phyloP scores from a whole-genome alignment of 257 asterid genomes.

The Lantana camara region DNA sequence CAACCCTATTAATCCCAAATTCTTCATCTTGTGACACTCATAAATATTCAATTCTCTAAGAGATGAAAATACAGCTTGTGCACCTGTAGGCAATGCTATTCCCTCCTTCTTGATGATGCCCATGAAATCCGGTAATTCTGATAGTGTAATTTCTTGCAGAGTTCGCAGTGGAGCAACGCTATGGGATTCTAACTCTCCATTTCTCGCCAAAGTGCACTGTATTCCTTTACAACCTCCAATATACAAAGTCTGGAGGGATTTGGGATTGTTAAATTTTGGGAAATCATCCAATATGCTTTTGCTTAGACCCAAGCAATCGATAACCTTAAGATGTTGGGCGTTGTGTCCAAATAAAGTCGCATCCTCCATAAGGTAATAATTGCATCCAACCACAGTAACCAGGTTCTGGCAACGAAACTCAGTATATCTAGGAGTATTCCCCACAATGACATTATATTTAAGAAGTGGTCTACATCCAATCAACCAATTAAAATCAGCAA shows the following conservation, averaged over 20 bases:
- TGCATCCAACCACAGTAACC: too few species aligned
- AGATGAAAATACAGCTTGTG: conserved; percentile 8
- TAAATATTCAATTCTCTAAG: neutral
- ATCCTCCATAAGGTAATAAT: too few species aligned
- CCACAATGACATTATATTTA: too few species aligned
- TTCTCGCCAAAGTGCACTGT: neutral
- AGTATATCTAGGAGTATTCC: too few species aligned
- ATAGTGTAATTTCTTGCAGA: neutral
- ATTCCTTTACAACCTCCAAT: neutral
- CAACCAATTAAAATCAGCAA: too few species aligned
- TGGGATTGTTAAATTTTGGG: neutral
- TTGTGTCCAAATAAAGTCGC: too few species aligned
- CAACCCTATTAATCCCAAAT: conserved; percentile 10
- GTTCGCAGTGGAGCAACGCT: too few species aligned
- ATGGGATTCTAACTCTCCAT: neutral
- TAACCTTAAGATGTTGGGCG: neutral
- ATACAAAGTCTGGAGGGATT: neutral
- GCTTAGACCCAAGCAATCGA: neutral
- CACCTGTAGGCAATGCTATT: too few species aligned
- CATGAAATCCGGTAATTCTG: neutral
- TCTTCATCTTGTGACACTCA: conserved; percentile 12
- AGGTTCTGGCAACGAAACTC: too few species aligned
- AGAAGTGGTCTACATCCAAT: too few species aligned
- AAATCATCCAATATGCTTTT: neutral
- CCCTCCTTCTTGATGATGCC: neutral